Conservation (phyloP, 441 rosid genomes). For the Brassica balearica region DNA sequence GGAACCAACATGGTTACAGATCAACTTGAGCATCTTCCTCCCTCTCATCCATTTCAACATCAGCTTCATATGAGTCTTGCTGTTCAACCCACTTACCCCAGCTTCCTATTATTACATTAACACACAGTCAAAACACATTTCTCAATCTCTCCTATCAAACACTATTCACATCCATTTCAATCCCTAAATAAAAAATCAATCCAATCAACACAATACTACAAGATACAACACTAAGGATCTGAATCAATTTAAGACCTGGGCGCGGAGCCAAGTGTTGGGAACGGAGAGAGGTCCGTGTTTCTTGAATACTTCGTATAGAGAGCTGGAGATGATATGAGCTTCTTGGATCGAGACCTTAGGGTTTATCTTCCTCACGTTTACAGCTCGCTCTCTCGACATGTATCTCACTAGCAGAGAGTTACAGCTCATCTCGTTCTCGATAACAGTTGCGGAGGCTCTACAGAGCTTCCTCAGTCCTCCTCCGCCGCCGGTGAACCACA, state of each 20-base stretch:
- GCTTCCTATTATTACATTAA: constrained; percentile 56
- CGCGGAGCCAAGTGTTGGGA: constrained; percentile 78
- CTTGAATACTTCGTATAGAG: constrained; percentile 70
- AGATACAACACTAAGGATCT: constrained; percentile 1
- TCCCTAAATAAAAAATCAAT: too few species aligned
- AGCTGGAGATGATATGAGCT: constrained; percentile 74
- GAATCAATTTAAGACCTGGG: constrained; percentile 52
- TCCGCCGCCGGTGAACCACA: constrained; percentile 50
- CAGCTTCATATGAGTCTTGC: constrained; percentile 96
- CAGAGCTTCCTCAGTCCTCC: constrained; percentile 40
- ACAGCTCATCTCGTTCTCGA: constrained; percentile 10
- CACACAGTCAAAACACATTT: not conserved
- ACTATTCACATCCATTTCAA: constrained; percentile 14
- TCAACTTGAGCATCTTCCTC: constrained; percentile 77
- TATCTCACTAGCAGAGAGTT: constrained; percentile 50
- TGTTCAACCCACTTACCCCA: constrained; percentile 64
- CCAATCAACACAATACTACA: not conserved
- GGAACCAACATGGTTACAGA: constrained; percentile 80
- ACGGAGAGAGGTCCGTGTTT: constrained; percentile 76
- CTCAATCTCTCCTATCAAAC: not conserved
- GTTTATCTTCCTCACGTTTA: constrained; percentile 86
- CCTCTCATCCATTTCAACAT: constrained; percentile 99
- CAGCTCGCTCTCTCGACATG: constrained; percentile 78
- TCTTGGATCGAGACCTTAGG: constrained; percentile 87
- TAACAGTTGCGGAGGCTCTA: constrained; percentile 1